Evolutionary conservation across 2,329 filamentous ascomycete species (phyloP).

Genomic region (Capronia epimyces): DNA sequence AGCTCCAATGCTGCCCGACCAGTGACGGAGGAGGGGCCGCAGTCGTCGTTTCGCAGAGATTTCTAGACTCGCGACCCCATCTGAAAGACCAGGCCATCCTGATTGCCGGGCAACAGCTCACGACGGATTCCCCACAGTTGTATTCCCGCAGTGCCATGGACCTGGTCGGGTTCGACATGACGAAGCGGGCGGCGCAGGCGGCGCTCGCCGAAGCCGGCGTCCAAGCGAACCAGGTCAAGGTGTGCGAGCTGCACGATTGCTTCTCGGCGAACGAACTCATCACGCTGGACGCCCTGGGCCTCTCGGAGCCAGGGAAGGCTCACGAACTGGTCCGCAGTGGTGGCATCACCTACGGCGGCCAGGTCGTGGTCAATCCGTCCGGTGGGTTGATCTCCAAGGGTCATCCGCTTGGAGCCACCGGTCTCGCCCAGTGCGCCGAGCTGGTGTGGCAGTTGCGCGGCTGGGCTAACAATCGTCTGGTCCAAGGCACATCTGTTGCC

Average conservation of each 20-base stretch:
- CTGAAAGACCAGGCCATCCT: slow-evolving; percentile 74
- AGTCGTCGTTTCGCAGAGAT: slow-evolving; percentile 79
- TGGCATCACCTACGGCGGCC: slow-evolving; percentile 85
- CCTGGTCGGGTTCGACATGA: slow-evolving; percentile 85
- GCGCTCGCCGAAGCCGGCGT: slow-evolving; percentile 72
- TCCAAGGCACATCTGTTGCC: slow-evolving; percentile 62
- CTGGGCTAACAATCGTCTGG: slow-evolving; percentile 84
- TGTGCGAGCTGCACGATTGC: slow-evolving; percentile 96
- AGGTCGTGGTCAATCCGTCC: slow-evolving; percentile 79
- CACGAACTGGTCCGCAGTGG: slow-evolving; percentile 83
- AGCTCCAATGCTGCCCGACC: slow-evolving; percentile 94
- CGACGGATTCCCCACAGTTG: slow-evolving; percentile 74
- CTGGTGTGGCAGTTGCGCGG: slow-evolving; percentile 94
- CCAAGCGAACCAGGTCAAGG: slow-evolving; percentile 55
- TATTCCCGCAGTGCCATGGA: slow-evolving; percentile 71
- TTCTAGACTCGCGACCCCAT: slow-evolving; percentile 81
- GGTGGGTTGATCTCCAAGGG: slow-evolving; percentile 94
- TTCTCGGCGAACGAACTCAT: slow-evolving; percentile 95
- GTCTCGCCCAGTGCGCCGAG: slow-evolving; percentile 90
- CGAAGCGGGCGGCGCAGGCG: slow-evolving; percentile 59
- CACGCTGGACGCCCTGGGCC: slow-evolving; percentile 76
- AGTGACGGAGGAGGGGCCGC: slow-evolving; percentile 88
- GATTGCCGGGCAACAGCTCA: slow-evolving; percentile 79
- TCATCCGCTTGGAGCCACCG: slow-evolving; percentile 87
- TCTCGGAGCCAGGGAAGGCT: slow-evolving; percentile 72